Percentiles rank a stretch among this genome's conserved stretches.
phyloP scores from a whole-genome alignment of 1,284 basidiomycete species.

The Irpex sp. region DNA sequence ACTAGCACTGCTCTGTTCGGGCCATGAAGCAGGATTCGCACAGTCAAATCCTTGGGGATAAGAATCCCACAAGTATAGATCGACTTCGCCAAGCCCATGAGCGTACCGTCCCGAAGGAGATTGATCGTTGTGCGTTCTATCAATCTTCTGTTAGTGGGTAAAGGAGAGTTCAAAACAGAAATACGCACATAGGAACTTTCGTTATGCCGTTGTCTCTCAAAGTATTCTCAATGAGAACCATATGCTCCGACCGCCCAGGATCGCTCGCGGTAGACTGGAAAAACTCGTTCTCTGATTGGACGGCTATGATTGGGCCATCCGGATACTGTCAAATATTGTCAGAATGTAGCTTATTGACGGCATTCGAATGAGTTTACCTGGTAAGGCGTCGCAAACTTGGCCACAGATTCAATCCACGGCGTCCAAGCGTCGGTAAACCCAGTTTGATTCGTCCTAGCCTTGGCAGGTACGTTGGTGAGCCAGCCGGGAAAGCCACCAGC shows the following conservation, averaged over 20 bases:
- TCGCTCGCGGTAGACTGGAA: conserved; percentile 23
- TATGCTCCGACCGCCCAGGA: conserved; percentile 25
- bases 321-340: conserved; percentile 28
- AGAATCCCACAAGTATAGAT: conserved; percentile 46
- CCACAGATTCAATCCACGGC: conserved; percentile 40
- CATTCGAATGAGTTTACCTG: conserved; percentile 26
- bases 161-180: conserved; percentile 5
- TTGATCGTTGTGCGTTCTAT: conserved; percentile 38
- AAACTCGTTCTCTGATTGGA: conserved; percentile 52
- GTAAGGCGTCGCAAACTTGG: conserved; percentile 36
- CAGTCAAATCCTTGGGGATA: conserved; percentile 52
- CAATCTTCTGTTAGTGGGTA: not conserved
- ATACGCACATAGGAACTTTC: conserved; percentile 31
- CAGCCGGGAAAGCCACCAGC: conserved; percentile 48
- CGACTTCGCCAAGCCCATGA: conserved; percentile 35
- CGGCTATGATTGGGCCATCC: conserved; percentile 43
- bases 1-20: conserved; percentile 31
- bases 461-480: conserved; percentile 39
- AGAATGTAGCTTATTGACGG: not conserved
- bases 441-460: conserved; percentile 40
- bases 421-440: conserved; percentile 41
- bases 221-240: conserved; percentile 40
- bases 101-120: conserved; percentile 15
- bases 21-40: conserved; percentile 42
- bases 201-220: conserved; percentile 35